Evolutionary conservation across 768 basidiomycete species (phyloP), one percentile per base, ranked within the genome.

Genomic region (Chlorophyllum brunneum): DNA sequence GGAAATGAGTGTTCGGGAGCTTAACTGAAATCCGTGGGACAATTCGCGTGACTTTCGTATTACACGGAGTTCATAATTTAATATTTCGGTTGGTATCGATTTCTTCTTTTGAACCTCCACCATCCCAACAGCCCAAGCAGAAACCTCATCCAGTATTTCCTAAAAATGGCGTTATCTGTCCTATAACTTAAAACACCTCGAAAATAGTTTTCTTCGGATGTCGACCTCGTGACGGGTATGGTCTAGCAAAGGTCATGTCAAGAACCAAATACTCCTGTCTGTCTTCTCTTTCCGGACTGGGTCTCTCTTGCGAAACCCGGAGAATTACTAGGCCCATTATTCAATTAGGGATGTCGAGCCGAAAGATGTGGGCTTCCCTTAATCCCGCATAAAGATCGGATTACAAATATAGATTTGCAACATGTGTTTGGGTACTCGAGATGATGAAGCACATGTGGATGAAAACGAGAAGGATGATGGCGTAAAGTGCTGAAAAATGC

Each of bases 211-310:
- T 60, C 56, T 48, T 69, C 89, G 29, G 78, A 85, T 40, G 61
- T 72, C 3, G 77, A 82, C 8, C 54, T 59, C 1, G 75, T 91
- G 16, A 75, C 77, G 18, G 80, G 81, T 50, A 69, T 67, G 75
- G 76, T 16, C 75, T 92, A 1, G 81, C 86, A 2, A 71, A 0
- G 81, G 81, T 0, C 87, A 90, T 61, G 75, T 91, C 50, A 92
- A 91, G 63, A 85, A 78, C 56, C 88, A 91, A 59, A 73, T 90
- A 0, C 88, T 87, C 1, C 82, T 90, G 88, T 90, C 60, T 67
- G 87, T 77, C 16, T 16, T 18, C 36, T n/a, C 42, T 18, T 26
- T 18, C n/a, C 30, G 2, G 16, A n/a, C n/a, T n/a, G n/a, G 0
- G n/a, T 7, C 23, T 24, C 26, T 34, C 16, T 5, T 9, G 23